phyloP scores from a whole-genome alignment of 2,329 filamentous ascomycete species.

The Aspergillus novofumigatus region DNA sequence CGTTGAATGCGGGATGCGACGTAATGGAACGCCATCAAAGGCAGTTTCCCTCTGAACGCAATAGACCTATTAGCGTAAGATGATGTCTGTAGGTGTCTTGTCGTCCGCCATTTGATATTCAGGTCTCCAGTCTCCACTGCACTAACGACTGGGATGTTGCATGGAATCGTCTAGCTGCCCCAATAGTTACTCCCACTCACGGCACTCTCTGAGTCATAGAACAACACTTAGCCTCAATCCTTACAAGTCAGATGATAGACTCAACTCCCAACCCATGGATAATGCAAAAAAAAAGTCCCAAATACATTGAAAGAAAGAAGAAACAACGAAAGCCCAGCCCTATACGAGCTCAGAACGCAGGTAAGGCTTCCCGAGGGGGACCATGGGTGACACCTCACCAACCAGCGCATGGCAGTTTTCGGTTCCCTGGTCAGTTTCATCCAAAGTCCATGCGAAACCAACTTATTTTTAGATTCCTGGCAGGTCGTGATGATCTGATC shows the following conservation, averaged over 20 bases:
- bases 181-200: neutral
- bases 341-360: neutral
- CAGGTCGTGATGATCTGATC: neutral
- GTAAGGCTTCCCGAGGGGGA: neutral
- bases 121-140: neutral
- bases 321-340: neutral
- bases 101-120: too few species aligned
- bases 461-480: neutral
- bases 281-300: neutral
- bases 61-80: neutral
- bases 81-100: neutral
- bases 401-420: constrained; percentile 7
- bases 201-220: neutral
- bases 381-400: constrained; percentile 16
- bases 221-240: neutral
- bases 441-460: neutral
- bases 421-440: neutral
- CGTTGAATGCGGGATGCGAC: constrained; percentile 3
- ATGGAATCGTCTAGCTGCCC: neutral
- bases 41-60: neutral
- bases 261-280: neutral
- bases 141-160: neutral
- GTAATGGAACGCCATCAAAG: constrained; percentile 1
- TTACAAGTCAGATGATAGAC: neutral
- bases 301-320: neutral